These are phyloP conservation scores for Botrytis squamosa DNA, from an alignment of 2,329 filamentous ascomycete species.

Conservation along the genomic window DNA sequence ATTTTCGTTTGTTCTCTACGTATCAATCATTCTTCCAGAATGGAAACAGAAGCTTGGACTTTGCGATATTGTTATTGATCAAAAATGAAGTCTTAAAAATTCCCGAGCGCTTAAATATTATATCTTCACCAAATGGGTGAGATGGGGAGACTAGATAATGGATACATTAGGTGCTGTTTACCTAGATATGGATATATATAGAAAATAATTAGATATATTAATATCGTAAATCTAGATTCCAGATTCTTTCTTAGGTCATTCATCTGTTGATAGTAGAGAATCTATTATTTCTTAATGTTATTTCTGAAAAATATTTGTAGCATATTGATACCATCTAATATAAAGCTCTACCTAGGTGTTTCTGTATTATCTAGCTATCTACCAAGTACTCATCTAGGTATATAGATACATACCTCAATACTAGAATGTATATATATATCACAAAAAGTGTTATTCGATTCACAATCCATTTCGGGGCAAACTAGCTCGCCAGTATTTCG, in stretches of 20 bases:
- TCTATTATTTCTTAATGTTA: not conserved
- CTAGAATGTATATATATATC: not conserved
- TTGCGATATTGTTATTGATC: not conserved
- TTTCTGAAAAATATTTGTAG: not conserved
- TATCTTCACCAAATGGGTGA: not conserved
- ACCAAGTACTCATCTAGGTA: fast-evolving
- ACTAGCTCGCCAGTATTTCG: too few relatives aligned
- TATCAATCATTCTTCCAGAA: not conserved
- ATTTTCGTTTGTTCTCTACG: not conserved
- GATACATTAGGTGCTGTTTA: not conserved
- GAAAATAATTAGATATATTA: not conserved
- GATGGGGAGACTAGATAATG: not conserved
- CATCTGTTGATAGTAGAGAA: not conserved
- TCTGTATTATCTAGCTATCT: not conserved
- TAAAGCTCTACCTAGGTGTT: not conserved
- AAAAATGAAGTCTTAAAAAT: not conserved
- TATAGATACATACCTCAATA: fast-evolving
- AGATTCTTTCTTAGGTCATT: not conserved
- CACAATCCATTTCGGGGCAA: not conserved
- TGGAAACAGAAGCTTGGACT: not conserved
- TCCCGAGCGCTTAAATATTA: constrained; percentile 11
- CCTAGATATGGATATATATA: not conserved
- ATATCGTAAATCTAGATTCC: not conserved
- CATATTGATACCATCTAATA: not conserved
- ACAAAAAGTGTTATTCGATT: not conserved